Base-by-base conservation (phyloP, 106 monocot genomes). In the Dioscorea zingiberensis region DNA sequence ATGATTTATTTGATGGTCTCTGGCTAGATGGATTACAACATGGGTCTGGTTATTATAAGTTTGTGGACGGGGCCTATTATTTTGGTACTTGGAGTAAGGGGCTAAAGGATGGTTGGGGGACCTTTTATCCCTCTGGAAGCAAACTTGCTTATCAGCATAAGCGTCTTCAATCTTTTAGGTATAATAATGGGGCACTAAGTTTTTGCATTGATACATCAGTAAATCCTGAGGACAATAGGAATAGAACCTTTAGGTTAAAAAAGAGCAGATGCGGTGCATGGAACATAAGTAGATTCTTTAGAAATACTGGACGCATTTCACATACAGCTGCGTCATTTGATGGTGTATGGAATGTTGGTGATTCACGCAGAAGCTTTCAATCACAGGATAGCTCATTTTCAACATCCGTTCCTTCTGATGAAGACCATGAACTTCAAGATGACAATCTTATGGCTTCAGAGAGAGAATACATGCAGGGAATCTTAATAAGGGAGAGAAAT, bases 81-180 rank as follows among this genome's bases (percentile, higher is more conserved):
- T 47, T 85, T 75, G 95, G 95, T 59, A 91, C 76, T 48, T 97
- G 95, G 95, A 91, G 81, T 66, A 88, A 64, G 51, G 95, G 95
- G 24, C 77, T 91, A 44, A 97, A 97, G 75, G 95, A 97, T 83
- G 95, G 95, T 1, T 71, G 47, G 27, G 95, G 95, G 38, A 83
- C 63, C 2, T 83, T 85, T 76, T 83, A 72, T 79, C 85, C 85
- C 59, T 60, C 54, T 54, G 88, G 83, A 62, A 83, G 67, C 58
- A 85, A 77, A 60, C 69, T 78, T 57, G 77, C 76, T 76, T 71
- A 19, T 62, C 53, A 76, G 48, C 67, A 27, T 7, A 58, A 55
- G 21, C 66, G 63, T 53, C 71, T 58, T 48, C 71, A 78, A 15
- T 70, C 73, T 44, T 21, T 67, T 30, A 62, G 45, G 13, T 65